Evolutionary conservation across 2,329 filamentous ascomycete species (phyloP).

Genomic region (Sclerotinia nivalis): DNA sequence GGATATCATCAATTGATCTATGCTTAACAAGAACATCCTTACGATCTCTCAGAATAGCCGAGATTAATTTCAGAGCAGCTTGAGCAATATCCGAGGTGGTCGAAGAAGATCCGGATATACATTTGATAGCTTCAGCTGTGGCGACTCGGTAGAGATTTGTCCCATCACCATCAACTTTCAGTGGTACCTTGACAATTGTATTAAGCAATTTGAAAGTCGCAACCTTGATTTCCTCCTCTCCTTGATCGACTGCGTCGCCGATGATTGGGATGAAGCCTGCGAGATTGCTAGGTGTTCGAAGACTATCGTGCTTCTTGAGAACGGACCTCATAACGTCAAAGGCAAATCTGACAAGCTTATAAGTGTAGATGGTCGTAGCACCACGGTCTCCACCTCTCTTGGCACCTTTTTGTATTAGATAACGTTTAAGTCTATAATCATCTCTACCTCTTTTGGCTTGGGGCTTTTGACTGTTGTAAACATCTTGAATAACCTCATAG

Average conservation of each 20-base stretch:
- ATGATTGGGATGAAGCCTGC: slow-evolving; percentile 85
- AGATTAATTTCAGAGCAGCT: slow-evolving; percentile 83
- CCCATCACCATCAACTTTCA: slow-evolving; percentile 64
- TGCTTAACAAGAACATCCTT: slow-evolving; percentile 76
- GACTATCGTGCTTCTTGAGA: slow-evolving; percentile 79
- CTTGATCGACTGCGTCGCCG: slow-evolving; percentile 79
- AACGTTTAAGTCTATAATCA: slow-evolving; percentile 66
- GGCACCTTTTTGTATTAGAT: slow-evolving; percentile 76
- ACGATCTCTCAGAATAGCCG: slow-evolving; percentile 80
- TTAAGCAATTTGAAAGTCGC: slow-evolving; percentile 83
- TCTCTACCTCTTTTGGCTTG: slow-evolving; percentile 52
- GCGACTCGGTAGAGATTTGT: slow-evolving; percentile 70
- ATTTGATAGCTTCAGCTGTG: slow-evolving; percentile 78
- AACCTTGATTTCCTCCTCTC: slow-evolving; percentile 90
- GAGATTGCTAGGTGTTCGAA: slow-evolving; percentile 78
- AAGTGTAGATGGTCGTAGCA: slow-evolving; percentile 73
- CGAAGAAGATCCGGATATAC: slow-evolving; percentile 73
- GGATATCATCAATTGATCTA: slow-evolving; percentile 76
- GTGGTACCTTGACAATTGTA: slow-evolving; percentile 80
- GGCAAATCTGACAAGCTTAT: slow-evolving; percentile 86
- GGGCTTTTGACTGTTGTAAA: slow-evolving; percentile 66
- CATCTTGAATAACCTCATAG: slow-evolving; percentile 88
- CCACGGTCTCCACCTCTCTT: slow-evolving; percentile 73
- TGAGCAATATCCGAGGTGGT: slow-evolving; percentile 85
- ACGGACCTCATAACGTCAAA: slow-evolving; percentile 83